Percentiles rank a stretch among this genome's conserved stretches.
Conservation (phyloP, 2,329 filamentous ascomycete genomes). For the Periglandula ipomoeae region DNA sequence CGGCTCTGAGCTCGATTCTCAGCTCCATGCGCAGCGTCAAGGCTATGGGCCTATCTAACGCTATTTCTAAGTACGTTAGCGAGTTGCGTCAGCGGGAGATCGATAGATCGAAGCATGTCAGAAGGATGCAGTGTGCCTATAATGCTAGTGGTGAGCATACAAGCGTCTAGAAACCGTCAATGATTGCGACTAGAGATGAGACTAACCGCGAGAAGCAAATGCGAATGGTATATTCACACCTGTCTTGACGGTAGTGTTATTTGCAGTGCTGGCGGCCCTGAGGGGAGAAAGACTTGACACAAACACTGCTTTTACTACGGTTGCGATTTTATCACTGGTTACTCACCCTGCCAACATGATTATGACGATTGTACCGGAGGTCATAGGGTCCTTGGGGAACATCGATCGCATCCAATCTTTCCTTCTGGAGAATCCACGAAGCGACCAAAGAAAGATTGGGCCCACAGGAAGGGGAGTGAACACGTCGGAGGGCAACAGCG, state of each 20-base stretch:
- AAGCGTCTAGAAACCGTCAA: not conserved
- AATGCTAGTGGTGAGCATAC: constrained; percentile 28
- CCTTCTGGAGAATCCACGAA: constrained; percentile 15
- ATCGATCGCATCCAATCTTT: constrained; percentile 30
- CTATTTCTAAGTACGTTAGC: constrained; percentile 12
- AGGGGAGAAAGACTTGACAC: constrained; percentile 18
- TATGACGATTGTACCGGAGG: constrained; percentile 29
- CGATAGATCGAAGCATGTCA: constrained; percentile 18
- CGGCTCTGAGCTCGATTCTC: constrained; percentile 25
- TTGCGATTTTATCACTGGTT: constrained; percentile 28
- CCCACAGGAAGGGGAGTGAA: too few species aligned
- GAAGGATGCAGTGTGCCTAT: constrained; percentile 32
- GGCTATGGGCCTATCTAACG: constrained; percentile 19
- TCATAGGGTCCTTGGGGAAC: constrained; percentile 21
- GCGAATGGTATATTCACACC: constrained; percentile 32
- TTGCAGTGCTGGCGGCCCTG: constrained; percentile 17
- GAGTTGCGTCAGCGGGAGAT: constrained; percentile 22
- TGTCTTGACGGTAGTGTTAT: constrained; percentile 27
- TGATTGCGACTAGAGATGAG: too few species aligned
- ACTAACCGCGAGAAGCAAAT: constrained; percentile 22
- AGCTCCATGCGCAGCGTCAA: constrained; percentile 30
- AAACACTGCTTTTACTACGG: constrained; percentile 30
- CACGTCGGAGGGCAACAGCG: too few species aligned
- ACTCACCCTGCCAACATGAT: constrained; percentile 35
- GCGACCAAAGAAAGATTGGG: constrained; percentile 4